Base-by-base conservation (phyloP, 805 yeast genomes). In the Wickerhamiella alocasiicola region DNA sequence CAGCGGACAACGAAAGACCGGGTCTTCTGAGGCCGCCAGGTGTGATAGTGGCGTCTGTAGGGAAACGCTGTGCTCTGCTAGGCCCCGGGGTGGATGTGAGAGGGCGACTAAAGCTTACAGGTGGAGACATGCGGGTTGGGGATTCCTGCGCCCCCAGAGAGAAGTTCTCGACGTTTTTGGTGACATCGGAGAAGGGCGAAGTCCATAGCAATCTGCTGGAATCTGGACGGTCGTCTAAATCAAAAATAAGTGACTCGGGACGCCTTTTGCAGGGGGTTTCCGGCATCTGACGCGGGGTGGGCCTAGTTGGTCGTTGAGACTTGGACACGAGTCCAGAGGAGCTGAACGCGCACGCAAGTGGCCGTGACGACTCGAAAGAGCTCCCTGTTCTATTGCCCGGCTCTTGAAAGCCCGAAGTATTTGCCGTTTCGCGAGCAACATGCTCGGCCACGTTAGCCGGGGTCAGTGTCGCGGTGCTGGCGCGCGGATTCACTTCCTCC, bases 271-370 rank as follows among this genome's bases (percentile, higher is more conserved):
- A 72, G 2, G 81, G 81, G 0, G 81, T 75, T 43, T 76, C 80
- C 1, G 81, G 81, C 50, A 76, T 29, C 28, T 35, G 36, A 29
- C 25, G 72, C 12, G 53, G 51, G 26, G 64, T 56, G 6, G 60
- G 44, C 55, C 64, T 62, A n/a, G n/a, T n/a, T n/a, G n/a, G n/a
- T 59, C 58, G 59, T 33, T 76, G 63, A 60, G 79, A 65, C 56
- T 76, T 76, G 28, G 79, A 73, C 44, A 77, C 59, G 26, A 83
- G 61, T 0, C 95, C 95, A 0, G 81, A 63, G 2, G 87, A 71
- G 55, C 74, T 68, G 58, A 83, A 83, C 12, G 91, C 94, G 0
- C 87, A 78, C 55, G 82, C 94, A 29, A 83, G 66, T 2, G 95
- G 95, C 54, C 79, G 81, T 17, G 81, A 91, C 36, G 74, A 72